Percentiles rank a stretch among this genome's conserved stretches.
These are phyloP conservation scores for Nigrospora oryzae DNA, from an alignment of 2,329 filamentous ascomycete genomes.

Conservation along the genomic window DNA sequence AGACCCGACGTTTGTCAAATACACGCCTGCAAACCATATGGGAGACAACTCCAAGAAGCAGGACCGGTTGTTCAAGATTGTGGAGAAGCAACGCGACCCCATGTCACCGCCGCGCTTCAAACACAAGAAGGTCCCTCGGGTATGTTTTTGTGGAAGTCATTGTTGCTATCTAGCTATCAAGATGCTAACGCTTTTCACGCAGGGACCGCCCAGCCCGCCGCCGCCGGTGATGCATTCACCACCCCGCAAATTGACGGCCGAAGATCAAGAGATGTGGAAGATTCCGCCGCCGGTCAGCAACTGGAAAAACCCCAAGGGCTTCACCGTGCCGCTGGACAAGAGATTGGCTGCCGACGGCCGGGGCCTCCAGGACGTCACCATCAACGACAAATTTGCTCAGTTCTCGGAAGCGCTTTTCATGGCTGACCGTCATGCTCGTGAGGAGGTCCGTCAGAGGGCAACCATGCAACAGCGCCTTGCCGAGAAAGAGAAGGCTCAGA, in stretches of 20 bases:
- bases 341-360: conserved; percentile 88
- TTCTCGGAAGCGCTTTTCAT: conserved; percentile 92
- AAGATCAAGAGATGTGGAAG: conserved; percentile 95
- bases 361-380: conserved; percentile 84
- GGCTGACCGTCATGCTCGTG: conserved; percentile 86
- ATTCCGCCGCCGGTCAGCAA: conserved; percentile 51
- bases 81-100: conserved; percentile 85
- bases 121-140: conserved; percentile 90
- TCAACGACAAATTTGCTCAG: conserved; percentile 97
- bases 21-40: conserved; percentile 96
- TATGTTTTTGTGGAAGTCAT: not conserved
- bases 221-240: conserved; percentile 93
- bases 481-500: conserved; percentile 91
- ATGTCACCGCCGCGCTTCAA: conserved; percentile 98
- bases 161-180: no score
- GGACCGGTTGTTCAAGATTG: conserved; percentile 97
- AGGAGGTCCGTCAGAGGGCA: conserved; percentile 87
- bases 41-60: conserved; percentile 79
- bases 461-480: conserved; percentile 93
- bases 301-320: conserved; percentile 60
- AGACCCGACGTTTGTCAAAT: conserved; percentile 88
- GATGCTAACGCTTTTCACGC: no score
- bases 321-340: conserved; percentile 93
- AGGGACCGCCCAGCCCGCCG: conserved; percentile 80
- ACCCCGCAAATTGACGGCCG: conserved; percentile 87